These are phyloP conservation scores for Alternaria gaisen DNA, from an alignment of 2,329 filamentous ascomycete genomes.

Conservation along the genomic window DNA sequence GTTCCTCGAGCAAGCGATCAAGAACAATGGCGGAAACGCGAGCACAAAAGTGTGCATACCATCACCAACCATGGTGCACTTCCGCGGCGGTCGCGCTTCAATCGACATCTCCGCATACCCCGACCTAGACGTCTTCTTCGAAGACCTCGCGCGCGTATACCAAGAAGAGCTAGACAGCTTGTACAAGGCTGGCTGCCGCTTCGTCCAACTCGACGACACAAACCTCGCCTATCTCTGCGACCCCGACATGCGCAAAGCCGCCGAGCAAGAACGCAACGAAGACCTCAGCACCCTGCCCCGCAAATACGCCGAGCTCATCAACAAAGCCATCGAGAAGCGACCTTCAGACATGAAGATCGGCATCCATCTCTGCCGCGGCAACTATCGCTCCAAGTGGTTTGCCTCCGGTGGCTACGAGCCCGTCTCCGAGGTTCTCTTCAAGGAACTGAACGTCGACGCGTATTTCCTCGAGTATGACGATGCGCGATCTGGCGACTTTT, in stretches of 20 bases:
- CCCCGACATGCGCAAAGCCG: conserved; percentile 63
- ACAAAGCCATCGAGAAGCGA: conserved; percentile 61
- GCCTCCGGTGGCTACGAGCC: conserved; percentile 67
- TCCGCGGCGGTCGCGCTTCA: conserved; percentile 63
- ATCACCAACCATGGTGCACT: conserved; percentile 68
- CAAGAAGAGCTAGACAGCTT: conserved; percentile 64
- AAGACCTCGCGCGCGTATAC: conserved; percentile 64
- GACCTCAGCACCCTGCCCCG: conserved; percentile 59
- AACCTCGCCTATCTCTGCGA: conserved; percentile 69
- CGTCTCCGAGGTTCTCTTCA: conserved; percentile 66
- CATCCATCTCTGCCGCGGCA: conserved; percentile 66
- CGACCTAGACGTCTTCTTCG: conserved; percentile 64
- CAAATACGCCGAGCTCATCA: conserved; percentile 65
- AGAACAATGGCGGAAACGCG: conserved; percentile 46
- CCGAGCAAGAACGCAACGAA: conserved; percentile 60
- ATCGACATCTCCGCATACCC: conserved; percentile 64
- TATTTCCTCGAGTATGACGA: conserved; percentile 70
- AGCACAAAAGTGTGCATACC: conserved; percentile 67
- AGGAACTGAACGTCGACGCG: conserved; percentile 64
- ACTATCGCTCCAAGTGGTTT: conserved; percentile 67
- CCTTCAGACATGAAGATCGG: conserved; percentile 65
- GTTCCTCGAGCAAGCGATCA: conserved; percentile 62
- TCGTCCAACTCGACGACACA: conserved; percentile 67
- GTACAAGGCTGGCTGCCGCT: conserved; percentile 64
- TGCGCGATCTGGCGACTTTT: conserved; percentile 64